phyloP scores from a whole-genome alignment of 2,329 filamentous ascomycete genomes.

The Tetracladium maxilliforme region DNA sequence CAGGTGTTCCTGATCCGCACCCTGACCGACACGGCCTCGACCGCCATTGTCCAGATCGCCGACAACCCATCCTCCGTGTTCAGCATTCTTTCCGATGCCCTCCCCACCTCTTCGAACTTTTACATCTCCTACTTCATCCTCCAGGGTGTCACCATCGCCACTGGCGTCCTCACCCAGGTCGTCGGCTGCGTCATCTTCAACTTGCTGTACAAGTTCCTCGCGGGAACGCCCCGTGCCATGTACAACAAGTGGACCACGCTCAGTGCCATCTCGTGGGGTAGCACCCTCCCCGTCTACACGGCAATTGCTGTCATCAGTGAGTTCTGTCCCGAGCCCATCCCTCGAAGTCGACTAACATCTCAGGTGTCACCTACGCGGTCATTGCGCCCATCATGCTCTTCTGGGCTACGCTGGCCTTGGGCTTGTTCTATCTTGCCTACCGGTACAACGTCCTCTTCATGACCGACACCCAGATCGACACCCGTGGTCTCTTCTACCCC shows the following conservation, averaged over 20 bases:
- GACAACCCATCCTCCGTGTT: slow-evolving; percentile 47
- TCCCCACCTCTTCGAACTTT: slow-evolving; percentile 82
- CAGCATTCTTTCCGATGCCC: slow-evolving; percentile 50
- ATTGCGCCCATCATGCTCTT: slow-evolving; percentile 76
- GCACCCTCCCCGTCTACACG: slow-evolving; percentile 66
- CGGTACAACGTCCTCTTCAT: slow-evolving; percentile 87
- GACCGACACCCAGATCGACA: slow-evolving; percentile 68
- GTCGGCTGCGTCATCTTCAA: slow-evolving; percentile 60
- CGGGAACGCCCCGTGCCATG: slow-evolving; percentile 66
- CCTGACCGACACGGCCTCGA: slow-evolving; percentile 64
- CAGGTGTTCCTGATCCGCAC: slow-evolving; percentile 88
- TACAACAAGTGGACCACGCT: slow-evolving; percentile 66
- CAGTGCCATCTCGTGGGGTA: slow-evolving; percentile 69
- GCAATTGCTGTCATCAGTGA: slow-evolving; percentile 67
- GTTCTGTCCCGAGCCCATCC: slow-evolving; percentile 13
- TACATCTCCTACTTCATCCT: slow-evolving; percentile 93
- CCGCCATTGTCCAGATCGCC: slow-evolving; percentile 48
- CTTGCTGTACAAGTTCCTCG: slow-evolving; percentile 58
- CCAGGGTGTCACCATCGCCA: slow-evolving; percentile 70
- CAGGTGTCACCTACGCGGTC: slow-evolving; percentile 71
- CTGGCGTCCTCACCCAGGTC: slow-evolving; percentile 60
- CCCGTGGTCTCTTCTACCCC: slow-evolving; percentile 75
- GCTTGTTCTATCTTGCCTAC: slow-evolving; percentile 74
- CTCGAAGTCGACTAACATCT: slow-evolving; percentile 5
- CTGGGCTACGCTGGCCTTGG: slow-evolving; percentile 68